Percentiles rank a stretch among this genome's conserved stretches.
Conservation (phyloP, 176 grass and related monocot species). For the Triticum urartu region DNA sequence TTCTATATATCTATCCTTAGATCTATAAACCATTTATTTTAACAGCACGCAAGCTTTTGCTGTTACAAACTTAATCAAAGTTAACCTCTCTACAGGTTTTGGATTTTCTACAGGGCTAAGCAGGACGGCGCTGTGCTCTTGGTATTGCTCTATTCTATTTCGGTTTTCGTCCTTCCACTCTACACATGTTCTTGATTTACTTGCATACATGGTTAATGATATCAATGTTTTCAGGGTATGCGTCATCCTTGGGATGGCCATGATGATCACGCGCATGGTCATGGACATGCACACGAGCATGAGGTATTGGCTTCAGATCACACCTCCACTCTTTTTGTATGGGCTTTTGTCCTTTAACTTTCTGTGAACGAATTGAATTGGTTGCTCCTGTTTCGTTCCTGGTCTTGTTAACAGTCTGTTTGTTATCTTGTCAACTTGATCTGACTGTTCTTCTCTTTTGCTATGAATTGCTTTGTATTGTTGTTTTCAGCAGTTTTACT, state of each 20-base stretch:
- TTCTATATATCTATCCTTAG: not conserved
- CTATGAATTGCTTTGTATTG: not conserved
- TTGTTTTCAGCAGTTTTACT: not conserved
- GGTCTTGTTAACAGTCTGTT: not conserved
- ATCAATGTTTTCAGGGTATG: constrained; percentile 57
- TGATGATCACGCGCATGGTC: constrained; percentile 72
- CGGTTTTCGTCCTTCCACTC: not conserved
- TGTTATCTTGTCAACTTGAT: not conserved
- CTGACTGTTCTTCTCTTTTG: not conserved
- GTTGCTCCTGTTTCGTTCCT: not conserved
- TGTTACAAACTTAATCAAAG: not conserved
- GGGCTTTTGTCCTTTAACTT: not conserved
- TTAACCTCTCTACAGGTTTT: constrained; percentile 61
- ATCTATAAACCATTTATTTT: not conserved
- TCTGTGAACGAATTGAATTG: not conserved
- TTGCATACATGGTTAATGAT: not conserved
- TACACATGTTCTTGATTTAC: not conserved
- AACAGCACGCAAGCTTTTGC: not conserved
- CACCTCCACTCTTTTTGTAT: not conserved
- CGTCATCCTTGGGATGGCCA: constrained; percentile 96
- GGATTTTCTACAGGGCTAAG: constrained; percentile 96
- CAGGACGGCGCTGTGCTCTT: constrained; percentile 82
- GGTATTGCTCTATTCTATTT: constrained; percentile 43
- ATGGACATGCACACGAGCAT: constrained; percentile 61
- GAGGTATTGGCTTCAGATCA: constrained; percentile 41